Percentiles rank a stretch among this genome's conserved stretches.
These are phyloP conservation scores for Sclerotinia minor DNA, from an alignment of 2,329 filamentous ascomycete species.

Conservation along the genomic window DNA sequence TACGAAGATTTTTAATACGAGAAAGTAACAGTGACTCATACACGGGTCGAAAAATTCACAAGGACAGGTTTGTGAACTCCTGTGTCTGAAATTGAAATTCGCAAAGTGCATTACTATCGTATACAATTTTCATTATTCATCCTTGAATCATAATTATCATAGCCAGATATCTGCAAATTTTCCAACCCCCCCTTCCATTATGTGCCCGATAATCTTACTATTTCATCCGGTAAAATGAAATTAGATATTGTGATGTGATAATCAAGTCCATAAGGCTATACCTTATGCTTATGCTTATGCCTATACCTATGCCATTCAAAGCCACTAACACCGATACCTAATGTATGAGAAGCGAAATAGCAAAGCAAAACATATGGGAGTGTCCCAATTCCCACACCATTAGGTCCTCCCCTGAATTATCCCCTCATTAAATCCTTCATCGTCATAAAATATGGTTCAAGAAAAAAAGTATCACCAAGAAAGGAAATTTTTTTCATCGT, in stretches of 20 bases:
- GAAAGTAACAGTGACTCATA: too few species aligned
- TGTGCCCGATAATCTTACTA: background rate
- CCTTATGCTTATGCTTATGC: background rate
- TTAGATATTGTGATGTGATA: background rate
- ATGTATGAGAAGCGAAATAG: background rate
- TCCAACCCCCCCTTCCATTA: background rate
- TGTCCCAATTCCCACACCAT: background rate
- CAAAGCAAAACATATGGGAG: background rate
- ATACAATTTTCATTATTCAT: background rate
- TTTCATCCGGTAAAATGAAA: background rate
- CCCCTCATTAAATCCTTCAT: background rate
- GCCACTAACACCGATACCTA: background rate
- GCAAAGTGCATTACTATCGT: background rate
- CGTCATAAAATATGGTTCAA: background rate
- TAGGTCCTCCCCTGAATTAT: background rate
- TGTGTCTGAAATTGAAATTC: background rate
- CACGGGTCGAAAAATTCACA: background rate
- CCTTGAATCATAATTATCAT: background rate
- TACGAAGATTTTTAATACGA: too few species aligned
- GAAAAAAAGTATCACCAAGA: conserved; percentile 14
- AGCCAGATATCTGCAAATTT: background rate
- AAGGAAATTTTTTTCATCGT: background rate
- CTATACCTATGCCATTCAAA: background rate
- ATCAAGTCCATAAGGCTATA: background rate
- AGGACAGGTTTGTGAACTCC: too few species aligned